A percentile compares a stretch with the other conserved stretches of the same genome.
These are phyloP conservation scores for Lasiosphaeria miniovina DNA, from an alignment of 495 filamentous ascomycete species.

Conservation along the genomic window DNA sequence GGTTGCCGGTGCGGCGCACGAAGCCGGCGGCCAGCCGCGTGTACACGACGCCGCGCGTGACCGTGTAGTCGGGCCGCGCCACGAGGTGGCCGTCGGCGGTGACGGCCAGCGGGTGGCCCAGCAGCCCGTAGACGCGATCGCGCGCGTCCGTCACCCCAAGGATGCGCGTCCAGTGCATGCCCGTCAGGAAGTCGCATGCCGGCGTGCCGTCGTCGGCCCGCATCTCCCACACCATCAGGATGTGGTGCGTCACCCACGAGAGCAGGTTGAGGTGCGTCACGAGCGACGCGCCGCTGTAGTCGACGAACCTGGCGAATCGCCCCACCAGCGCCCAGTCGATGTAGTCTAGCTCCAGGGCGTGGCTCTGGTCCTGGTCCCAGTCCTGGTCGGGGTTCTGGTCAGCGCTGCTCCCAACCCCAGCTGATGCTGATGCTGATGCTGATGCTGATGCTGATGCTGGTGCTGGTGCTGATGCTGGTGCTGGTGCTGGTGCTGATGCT, in stretches of 20 bases:
- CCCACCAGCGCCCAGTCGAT: conserved; percentile 19
- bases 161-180: conserved; percentile 21
- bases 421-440: too few relatives aligned
- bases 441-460: background rate
- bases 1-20: conserved; percentile 12
- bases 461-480: too few relatives aligned
- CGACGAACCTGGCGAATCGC: conserved; percentile 13
- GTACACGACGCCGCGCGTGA: conserved; percentile 20
- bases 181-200: conserved; percentile 17
- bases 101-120: conserved; percentile 16
- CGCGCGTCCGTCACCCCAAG: conserved; percentile 19
- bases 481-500: too few relatives aligned
- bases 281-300: conserved; percentile 17
- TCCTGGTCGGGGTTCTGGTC: background rate
- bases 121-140: conserved; percentile 16
- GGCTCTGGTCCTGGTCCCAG: background rate
- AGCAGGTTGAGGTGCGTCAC: conserved; percentile 17
- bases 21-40: conserved; percentile 17
- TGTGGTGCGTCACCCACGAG: conserved; percentile 19
- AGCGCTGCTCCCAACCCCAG: too few relatives aligned
- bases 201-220: conserved; percentile 12
- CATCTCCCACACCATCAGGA: conserved; percentile 19
- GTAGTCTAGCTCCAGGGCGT: conserved; percentile 8
- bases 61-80: conserved; percentile 18
- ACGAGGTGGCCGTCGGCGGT: conserved; percentile 11